A percentile compares a stretch with the other conserved stretches of the same genome.
Evolutionary conservation across 768 basidiomycete species (phyloP).

Genomic region (Lanmaoa pseudosensibilis): DNA sequence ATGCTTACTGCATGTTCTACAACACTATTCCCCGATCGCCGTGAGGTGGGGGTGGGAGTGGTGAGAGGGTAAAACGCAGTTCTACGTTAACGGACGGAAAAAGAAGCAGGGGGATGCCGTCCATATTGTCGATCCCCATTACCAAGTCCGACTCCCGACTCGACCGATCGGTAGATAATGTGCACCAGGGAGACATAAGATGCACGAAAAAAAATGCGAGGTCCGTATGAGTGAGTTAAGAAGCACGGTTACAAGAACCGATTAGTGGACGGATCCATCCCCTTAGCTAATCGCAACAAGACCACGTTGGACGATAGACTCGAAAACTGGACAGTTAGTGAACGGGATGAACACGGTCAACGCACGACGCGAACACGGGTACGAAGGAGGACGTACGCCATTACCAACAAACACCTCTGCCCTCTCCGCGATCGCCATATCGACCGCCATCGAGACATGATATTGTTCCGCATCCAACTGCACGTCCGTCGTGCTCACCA

Average conservation of each 20-base stretch:
- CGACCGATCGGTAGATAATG: too few relatives aligned
- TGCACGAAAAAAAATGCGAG: too few relatives aligned
- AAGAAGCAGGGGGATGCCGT: too few relatives aligned
- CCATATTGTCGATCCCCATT: too few relatives aligned
- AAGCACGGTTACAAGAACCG: constrained; percentile 39
- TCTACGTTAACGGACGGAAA: too few relatives aligned
- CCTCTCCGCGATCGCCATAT: constrained; percentile 59
- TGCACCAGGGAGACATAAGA: too few relatives aligned
- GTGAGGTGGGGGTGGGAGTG: too few relatives aligned
- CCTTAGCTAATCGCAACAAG: constrained; percentile 46
- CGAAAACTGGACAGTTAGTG: constrained; percentile 38
- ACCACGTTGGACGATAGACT: constrained; percentile 52
- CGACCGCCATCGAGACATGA: constrained; percentile 52
- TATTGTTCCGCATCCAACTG: constrained; percentile 45
- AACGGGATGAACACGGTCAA: neutral
- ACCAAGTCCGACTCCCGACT: too few relatives aligned
- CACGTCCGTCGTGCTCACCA: constrained; percentile 44
- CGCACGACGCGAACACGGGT: neutral
- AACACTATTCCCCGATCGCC: too few relatives aligned
- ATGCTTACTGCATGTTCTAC: too few relatives aligned
- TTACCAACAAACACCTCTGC: constrained; percentile 64
- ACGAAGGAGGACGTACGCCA: constrained; percentile 41
- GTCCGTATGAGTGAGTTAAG: too few relatives aligned
- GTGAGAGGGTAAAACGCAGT: too few relatives aligned
- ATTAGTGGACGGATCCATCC: constrained; percentile 39